These are phyloP conservation scores for Angophora floribunda DNA, from an alignment of 345 rosid species.

Conservation along the genomic window DNA sequence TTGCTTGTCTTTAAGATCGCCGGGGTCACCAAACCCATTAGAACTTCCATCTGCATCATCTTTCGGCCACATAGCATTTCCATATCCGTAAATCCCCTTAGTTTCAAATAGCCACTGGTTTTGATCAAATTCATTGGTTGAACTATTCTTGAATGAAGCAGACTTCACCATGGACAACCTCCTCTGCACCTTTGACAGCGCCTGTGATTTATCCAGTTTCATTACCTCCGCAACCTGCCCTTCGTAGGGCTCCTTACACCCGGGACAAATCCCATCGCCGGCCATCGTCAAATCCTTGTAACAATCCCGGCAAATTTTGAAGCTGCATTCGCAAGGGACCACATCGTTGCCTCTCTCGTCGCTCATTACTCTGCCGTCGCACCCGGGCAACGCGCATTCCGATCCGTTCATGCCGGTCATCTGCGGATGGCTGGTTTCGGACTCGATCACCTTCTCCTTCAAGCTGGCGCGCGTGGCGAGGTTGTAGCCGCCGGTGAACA, in stretches of 20 bases:
- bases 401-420: constrained; percentile 12
- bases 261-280: constrained; percentile 38
- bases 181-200: constrained; percentile 6
- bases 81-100: constrained; percentile 35
- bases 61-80: constrained; percentile 37
- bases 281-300: constrained; percentile 13
- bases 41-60: constrained; percentile 13
- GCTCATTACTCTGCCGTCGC: constrained; percentile 22
- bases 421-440: constrained; percentile 11
- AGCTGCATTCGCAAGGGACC: constrained; percentile 37
- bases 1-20: constrained; percentile 15
- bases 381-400: constrained; percentile 22
- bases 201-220: neutral
- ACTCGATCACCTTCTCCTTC: constrained; percentile 23
- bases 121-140: constrained; percentile 21
- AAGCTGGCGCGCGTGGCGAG: constrained; percentile 19
- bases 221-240: constrained; percentile 6
- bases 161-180: constrained; percentile 19
- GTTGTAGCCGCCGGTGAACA: constrained; percentile 37
- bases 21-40: neutral
- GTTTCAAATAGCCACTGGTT: constrained; percentile 31
- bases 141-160: neutral
- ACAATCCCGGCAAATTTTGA: constrained; percentile 40
- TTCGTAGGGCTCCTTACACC: constrained; percentile 34
- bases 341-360: constrained; percentile 15